A percentile compares a stretch with the other conserved stretches of the same genome.
Conservation (phyloP, 345 rosid species). For the Rhizophora apiculata region DNA sequence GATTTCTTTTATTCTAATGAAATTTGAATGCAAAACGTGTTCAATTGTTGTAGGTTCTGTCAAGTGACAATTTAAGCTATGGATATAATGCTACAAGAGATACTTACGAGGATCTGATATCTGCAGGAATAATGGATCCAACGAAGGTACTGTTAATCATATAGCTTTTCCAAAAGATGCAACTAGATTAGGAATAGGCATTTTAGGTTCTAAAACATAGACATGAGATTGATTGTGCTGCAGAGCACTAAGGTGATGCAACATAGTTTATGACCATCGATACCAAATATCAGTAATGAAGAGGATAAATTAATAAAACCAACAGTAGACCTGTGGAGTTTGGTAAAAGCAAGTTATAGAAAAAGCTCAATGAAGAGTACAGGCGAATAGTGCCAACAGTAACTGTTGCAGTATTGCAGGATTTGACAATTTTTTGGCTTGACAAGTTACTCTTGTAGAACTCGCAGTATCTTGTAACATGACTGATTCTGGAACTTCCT, state of each 20-base stretch:
- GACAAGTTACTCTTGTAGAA: too few relatives aligned
- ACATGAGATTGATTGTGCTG: too few relatives aligned
- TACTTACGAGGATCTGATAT: constrained; percentile 70
- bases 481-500: too few relatives aligned
- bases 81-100: constrained; percentile 89
- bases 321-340: too few relatives aligned
- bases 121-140: constrained; percentile 85
- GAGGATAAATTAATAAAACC: too few relatives aligned
- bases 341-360: too few relatives aligned
- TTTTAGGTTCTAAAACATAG: not conserved
- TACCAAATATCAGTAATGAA: too few relatives aligned
- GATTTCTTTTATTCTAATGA: not conserved
- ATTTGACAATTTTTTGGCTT: too few relatives aligned
- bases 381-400: too few relatives aligned
- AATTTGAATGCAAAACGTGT: constrained; percentile 8
- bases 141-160: constrained; percentile 51
- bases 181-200: not conserved
- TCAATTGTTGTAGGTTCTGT: constrained; percentile 50
- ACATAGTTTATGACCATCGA: not conserved
- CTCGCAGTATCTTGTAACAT: too few relatives aligned
- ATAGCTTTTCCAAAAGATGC: not conserved
- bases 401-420: too few relatives aligned
- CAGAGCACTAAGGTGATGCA: not conserved
- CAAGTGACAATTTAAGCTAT: constrained; percentile 41
- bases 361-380: too few relatives aligned